Evolutionary conservation across 495 filamentous ascomycete species (phyloP), one percentile per base, ranked within the genome.

Genomic region (Cercophora sp.): DNA sequence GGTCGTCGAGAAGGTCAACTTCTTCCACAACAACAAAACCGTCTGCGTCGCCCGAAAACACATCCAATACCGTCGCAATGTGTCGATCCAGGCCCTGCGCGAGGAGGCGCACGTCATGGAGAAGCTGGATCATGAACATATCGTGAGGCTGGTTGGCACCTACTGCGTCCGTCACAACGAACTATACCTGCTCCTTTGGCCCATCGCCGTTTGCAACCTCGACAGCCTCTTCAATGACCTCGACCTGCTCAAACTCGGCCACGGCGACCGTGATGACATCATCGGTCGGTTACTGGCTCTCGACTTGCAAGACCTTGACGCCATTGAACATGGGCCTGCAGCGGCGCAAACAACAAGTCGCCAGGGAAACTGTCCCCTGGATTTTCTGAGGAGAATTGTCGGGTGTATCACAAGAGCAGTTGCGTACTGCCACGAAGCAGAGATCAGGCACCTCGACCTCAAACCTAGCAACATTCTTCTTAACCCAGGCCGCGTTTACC

Each of bases 41-140:
- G 58, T 71, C 47, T 67, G 62, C 27, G 53, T 70, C 36, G 67
- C 67, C 4, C 45, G 67, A 15, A 71, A 70, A 48, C 57, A 60
- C 39, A 65, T 67, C 45, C 43, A 42, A 51, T 63, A 44, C 26
- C 57, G 44, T 23, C 54, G 52, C 25, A 48, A 48, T 5, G 46
- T 37, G 9, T 59, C 55, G 4, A 58, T 73, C 8, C 56, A 70
- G 18, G 26, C 44, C 5, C 57, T 75, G 18, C 61, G 68, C 11
- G 60, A 71, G 31, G 72, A 75, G 62, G 70, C 65, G 22, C 60
- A 65, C 47, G 66, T 70, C 5, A 75, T 75, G 72, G 69, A 73
- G 45, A 65, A 62, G 43, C 56, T 75, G 11, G 62, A 60, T 13
- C 72, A 75, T 50, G 63, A 70, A 23, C 69, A 70, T 45, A 72